Base-by-base conservation (phyloP, 1,284 basidiomycete species). In the Heliocybe sulcata region DNA sequence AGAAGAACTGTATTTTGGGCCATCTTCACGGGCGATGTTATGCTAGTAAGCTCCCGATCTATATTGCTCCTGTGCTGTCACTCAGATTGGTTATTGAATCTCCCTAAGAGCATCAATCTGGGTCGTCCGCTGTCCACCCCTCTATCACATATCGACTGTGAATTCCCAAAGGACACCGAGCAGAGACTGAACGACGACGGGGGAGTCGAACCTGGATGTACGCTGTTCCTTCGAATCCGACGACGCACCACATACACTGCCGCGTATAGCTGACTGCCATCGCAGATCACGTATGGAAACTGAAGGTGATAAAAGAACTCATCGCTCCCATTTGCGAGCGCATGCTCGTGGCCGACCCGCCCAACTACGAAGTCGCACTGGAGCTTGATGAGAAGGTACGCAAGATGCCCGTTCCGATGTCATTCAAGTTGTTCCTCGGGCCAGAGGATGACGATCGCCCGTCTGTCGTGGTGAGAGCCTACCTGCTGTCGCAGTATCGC, bases 21-120 rank as follows among this genome's bases (percentile, higher is more conserved):
- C n/a, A 29, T 49, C 8, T 49, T 49, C 47, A 49, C 47, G 4
- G 47, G 23, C 22, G 47, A 49, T 29, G 47, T 49, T 25, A 49
- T 49, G 27, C 47, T 49, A 22, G 47, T 49, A 25, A 49, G 47
- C 3, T n/a, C 19, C 16, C 16, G n/a, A 42, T 42, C 38, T n/a
- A 16, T 42, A n/a, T 20, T 4, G 8, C 10, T 49, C 3, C 8
- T 4, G 8, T 49, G 23, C n/a, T 49, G 47, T 45, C 8, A 6
- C 47, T 49, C 20, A 26, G 12, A 22, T 26, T 45, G 4, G 16
- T 45, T 4, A 25, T 25, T 10, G n/a, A 10, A 19, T 11, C 9
- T n/a, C 16, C 6, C 25, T 20, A 4, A 49, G 47, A 49, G 47
- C n/a, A 49, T 49, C 3, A 25, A n/a, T 20, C 22, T 29, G 8